These are phyloP conservation scores for Oryza nivara DNA, from an alignment of 176 grass and related monocot species.

Conservation along the genomic window DNA sequence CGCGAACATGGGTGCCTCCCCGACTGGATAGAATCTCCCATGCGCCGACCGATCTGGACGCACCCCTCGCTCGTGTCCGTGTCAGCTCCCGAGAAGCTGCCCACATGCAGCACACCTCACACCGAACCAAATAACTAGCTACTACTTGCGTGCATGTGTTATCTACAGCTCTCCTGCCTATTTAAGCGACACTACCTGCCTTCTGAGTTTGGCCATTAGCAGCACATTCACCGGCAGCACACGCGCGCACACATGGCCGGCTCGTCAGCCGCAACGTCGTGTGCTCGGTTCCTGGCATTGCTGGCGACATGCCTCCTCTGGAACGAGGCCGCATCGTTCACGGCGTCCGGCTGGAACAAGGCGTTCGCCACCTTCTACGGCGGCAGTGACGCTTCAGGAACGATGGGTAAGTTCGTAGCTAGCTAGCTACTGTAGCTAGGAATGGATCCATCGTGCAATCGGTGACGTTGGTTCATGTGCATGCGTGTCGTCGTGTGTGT, in stretches of 20 bases:
- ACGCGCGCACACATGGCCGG: background rate
- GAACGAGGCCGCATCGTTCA: slow-evolving; percentile 20
- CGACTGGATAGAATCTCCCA: slow-evolving; percentile 31
- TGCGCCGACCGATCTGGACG: slow-evolving; percentile 32
- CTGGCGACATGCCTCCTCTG: slow-evolving; percentile 35
- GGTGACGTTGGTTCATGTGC: no score
- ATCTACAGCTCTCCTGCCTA: background rate
- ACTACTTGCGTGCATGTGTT: background rate
- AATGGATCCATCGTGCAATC: background rate
- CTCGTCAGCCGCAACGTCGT: background rate
- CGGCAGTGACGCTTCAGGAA: slow-evolving; percentile 70
- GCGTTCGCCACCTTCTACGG: slow-evolving; percentile 91
- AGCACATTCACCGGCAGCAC: background rate
- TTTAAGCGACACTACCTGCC: background rate
- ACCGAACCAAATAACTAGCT: background rate
- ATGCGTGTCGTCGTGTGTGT: no score
- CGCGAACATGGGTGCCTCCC: slow-evolving; percentile 41
- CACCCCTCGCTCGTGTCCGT: slow-evolving; percentile 17
- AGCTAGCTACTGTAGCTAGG: no score
- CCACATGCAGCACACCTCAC: background rate
- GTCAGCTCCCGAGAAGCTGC: background rate
- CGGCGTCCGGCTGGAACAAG: slow-evolving; percentile 36
- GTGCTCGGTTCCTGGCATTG: background rate
- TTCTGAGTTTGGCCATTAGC: background rate
- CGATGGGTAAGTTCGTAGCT: slow-evolving; percentile 61